Conservation (phyloP, 208 protist species). For the Leishmania turanica region DNA sequence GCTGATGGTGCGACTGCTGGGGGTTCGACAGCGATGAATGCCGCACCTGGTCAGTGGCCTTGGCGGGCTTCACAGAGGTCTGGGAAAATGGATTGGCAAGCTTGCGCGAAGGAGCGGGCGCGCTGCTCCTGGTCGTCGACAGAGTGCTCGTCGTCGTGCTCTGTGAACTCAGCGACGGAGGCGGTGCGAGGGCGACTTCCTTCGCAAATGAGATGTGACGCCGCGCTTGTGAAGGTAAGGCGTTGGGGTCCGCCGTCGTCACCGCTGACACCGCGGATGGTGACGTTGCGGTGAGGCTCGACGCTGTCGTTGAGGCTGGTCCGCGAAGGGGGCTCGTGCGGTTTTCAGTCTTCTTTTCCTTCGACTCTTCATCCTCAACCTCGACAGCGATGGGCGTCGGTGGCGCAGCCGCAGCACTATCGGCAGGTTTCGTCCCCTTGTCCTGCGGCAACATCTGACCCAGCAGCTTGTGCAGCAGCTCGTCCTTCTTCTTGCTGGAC, state of each 20-base stretch:
- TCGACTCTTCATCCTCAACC: not conserved
- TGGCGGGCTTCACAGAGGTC: not conserved
- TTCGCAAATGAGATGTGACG: conserved; percentile 34
- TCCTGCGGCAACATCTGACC: conserved; percentile 32
- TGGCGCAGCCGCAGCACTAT: not conserved
- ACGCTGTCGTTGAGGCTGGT: not conserved
- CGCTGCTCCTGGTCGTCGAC: not conserved
- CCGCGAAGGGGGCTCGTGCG: not conserved
- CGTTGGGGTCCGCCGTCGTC: conserved; percentile 10
- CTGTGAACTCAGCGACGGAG: not conserved
- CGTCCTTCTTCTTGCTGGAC: conserved; percentile 68
- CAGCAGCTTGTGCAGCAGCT: conserved; percentile 67
- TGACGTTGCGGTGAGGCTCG: not conserved
- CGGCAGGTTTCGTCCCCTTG: not conserved
- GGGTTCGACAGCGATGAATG: not conserved
- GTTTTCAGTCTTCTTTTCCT: not conserved
- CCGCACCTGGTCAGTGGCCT: not conserved
- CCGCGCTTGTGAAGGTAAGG: conserved; percentile 11
- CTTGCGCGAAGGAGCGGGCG: conserved; percentile 11
- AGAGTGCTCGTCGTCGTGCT: not conserved
- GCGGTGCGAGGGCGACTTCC: not conserved
- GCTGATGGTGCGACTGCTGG: not conserved
- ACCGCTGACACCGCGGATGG: conserved; percentile 13
- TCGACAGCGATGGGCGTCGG: not conserved
- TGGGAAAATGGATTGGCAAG: conserved; percentile 51